A percentile compares a stretch with the other conserved stretches of the same genome.
phyloP scores from a whole-genome alignment of 768 basidiomycete species.

The Pisolithus tinctorius region DNA sequence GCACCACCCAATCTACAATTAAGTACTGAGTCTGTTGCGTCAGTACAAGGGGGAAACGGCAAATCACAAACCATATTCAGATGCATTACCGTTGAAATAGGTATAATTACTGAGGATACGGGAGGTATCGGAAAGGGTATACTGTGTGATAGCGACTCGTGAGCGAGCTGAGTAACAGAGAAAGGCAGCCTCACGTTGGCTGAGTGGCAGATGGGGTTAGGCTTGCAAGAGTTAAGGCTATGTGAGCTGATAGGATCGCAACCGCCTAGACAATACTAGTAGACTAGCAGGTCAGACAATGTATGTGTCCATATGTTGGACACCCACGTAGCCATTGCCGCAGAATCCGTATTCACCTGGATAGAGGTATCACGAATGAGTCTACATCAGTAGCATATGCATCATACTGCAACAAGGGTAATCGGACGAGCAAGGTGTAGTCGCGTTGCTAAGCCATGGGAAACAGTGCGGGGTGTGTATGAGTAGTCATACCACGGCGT shows the following conservation, averaged over 20 bases:
- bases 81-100: conserved; percentile 66
- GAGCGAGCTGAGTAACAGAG: neutral
- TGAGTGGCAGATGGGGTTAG: conserved; percentile 65
- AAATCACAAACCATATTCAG: conserved; percentile 47
- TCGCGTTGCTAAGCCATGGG: conserved; percentile 27
- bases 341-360: conserved; percentile 52
- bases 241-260: conserved; percentile 74
- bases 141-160: conserved; percentile 34
- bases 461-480: neutral
- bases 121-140: conserved; percentile 57
- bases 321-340: conserved; percentile 35
- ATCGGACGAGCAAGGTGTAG: conserved; percentile 29
- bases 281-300: conserved; percentile 5
- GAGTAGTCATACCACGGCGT: neutral
- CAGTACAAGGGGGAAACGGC: neutral
- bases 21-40: neutral
- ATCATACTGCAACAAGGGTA: conserved; percentile 41
- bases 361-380: conserved; percentile 1
- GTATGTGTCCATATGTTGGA: neutral
- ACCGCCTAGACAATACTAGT: conserved; percentile 77
- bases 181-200: conserved; percentile 38
- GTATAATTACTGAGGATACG: conserved; percentile 62
- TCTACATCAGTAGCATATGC: neutral
- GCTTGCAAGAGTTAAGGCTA: conserved; percentile 57
- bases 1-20: conserved; percentile 60